Percentiles rank a stretch among this genome's conserved stretches.
phyloP scores from a whole-genome alignment of 2,329 filamentous ascomycete species.

The Cordyceps cateniannulata region DNA sequence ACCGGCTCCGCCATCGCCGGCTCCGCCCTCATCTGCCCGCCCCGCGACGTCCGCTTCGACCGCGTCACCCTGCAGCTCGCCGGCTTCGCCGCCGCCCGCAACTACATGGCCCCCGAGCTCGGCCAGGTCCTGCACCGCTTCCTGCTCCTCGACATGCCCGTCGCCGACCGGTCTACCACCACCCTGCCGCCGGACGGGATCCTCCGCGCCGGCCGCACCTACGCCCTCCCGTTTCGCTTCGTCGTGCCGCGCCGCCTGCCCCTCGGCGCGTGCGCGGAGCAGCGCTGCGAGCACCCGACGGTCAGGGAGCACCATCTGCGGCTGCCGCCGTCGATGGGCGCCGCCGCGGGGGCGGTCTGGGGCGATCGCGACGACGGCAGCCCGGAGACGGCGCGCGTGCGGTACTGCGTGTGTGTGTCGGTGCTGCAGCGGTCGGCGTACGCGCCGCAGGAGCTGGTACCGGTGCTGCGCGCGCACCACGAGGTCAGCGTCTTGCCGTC shows the following conservation, averaged over 20 bases:
- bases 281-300: not conserved
- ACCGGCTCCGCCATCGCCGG: not conserved
- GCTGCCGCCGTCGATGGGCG: not conserved
- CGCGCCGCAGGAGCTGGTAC: not conserved
- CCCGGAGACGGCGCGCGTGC: conserved; percentile 2
- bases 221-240: conserved; percentile 4
- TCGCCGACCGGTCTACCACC: not conserved
- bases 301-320: conserved; percentile 8
- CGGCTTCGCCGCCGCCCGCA: conserved; percentile 3
- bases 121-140: conserved; percentile 4
- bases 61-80: conserved; percentile 3
- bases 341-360: not conserved
- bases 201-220: conserved; percentile 1
- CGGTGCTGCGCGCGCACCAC: not conserved
- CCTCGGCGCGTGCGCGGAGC: not conserved
- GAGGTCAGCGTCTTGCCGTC: not conserved
- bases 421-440: not conserved
- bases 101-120: conserved; percentile 8
- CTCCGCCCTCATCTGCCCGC: not conserved
- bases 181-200: not conserved
- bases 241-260: conserved; percentile 1
- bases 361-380: conserved; percentile 1
- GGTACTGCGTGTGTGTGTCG: not conserved
- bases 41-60: not conserved
- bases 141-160: conserved; percentile 6